Evolutionary conservation across 768 basidiomycete species (phyloP).

Genomic region (Ephemerocybe angulata): DNA sequence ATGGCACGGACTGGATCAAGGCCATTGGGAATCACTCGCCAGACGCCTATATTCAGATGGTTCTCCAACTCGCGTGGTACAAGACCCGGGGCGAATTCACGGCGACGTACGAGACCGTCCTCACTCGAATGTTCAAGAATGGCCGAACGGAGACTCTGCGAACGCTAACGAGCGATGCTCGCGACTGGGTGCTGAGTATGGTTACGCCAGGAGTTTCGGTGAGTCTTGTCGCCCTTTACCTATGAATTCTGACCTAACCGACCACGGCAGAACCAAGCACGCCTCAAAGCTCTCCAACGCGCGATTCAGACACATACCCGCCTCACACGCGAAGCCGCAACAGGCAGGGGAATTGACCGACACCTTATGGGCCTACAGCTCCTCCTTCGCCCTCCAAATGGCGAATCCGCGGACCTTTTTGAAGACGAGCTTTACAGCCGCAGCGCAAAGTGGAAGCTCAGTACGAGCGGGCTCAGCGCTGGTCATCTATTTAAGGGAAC

Average conservation of each 20-base stretch:
- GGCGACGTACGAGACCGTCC: conserved; percentile 89
- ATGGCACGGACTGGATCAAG: conserved; percentile 88
- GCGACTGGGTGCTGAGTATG: conserved; percentile 78
- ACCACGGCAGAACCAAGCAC: conserved; percentile 28
- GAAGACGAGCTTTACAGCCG: conserved; percentile 71
- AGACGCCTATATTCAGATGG: conserved; percentile 90
- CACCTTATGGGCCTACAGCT: conserved; percentile 84
- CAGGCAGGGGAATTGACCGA: conserved; percentile 83
- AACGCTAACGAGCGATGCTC: conserved; percentile 66
- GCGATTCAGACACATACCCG: conserved; percentile 70
- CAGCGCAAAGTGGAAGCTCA: conserved; percentile 83
- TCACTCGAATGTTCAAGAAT: conserved; percentile 81
- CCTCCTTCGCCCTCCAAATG: conserved; percentile 51
- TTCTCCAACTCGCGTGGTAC: conserved; percentile 89
- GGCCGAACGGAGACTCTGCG: conserved; percentile 92
- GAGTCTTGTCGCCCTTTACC: conserved; percentile 15
- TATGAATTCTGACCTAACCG: conserved; percentile 8
- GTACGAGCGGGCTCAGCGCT: conserved; percentile 85
- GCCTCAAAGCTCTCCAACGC: conserved; percentile 51
- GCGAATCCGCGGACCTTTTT: conserved; percentile 62
- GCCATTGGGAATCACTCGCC: conserved; percentile 51
- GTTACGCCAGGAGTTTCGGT: conserved; percentile 48
- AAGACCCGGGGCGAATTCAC: conserved; percentile 71
- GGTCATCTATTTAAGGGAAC: conserved; percentile 87
- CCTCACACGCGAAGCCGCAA: conserved; percentile 73